Base-by-base conservation (phyloP, 202 grass and related monocot genomes). In the Cymbopogon flexuosus region DNA sequence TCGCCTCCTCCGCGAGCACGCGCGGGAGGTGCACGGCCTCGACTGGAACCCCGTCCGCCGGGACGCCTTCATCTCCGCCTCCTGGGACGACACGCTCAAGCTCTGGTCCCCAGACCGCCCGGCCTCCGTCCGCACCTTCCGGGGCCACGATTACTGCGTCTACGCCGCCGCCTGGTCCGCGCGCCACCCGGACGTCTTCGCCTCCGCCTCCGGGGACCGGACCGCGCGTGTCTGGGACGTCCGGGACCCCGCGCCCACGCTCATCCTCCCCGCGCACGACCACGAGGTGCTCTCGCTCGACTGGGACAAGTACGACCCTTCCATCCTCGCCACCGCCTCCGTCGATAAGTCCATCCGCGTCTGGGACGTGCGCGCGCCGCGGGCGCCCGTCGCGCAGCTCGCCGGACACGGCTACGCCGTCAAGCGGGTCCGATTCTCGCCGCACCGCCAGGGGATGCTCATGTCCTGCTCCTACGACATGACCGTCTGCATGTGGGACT, bases 391-490 rank as follows among this genome's bases (percentile, higher is more conserved):
- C 18, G 45, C 88, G 8, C 84, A 76, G 68, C 88, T 99, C 21
- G 87, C 88, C 0, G 96, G 96, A 0, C 96, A 99, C 10, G 87
- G 90, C 0, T 91, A 90, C 49, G 96, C 92, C 23, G 92, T 99
- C 62, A 93, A 92, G 82, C 89, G 86, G 57, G 84, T 99, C 58
- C 82, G 78, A 62, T 99, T 99, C 79, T 99, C 96, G 5, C 92
- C 92, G 13, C 96, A 95, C 65, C 81, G 74, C 0, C 92, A 99
- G 78, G 90, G 87, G 10, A 18, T 99, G 49, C 78, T 99, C 21
- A 74, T 99, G 80, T 93, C 92, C 66, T 91, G 92, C 84, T 99
- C 96, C 81, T 99, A 99, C 47, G 90, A 99, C 83, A 99, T 99
- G 96, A 91, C 96, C 2, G 92, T 99, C 15, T 89, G 90, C 68